Evolutionary conservation across 371 early-diverging fungal genomes (phyloP).

Genomic region (Mortierella sp.): DNA sequence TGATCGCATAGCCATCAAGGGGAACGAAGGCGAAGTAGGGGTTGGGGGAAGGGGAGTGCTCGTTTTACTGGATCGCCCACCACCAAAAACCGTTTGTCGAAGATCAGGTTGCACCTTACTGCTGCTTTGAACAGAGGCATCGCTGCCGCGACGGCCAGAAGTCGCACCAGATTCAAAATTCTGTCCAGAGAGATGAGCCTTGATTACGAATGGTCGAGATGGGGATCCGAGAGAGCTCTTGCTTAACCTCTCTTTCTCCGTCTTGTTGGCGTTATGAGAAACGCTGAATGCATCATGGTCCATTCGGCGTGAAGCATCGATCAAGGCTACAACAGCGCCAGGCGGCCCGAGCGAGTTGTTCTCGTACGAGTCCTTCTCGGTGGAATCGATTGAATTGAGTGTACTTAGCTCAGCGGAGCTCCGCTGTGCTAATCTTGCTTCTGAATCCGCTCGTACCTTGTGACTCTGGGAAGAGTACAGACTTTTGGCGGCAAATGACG

Average conservation of each 20-base stretch:
- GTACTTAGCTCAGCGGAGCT: constrained; percentile 38
- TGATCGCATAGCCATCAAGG: constrained; percentile 16
- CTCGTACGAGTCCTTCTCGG: constrained; percentile 19
- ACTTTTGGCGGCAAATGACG: constrained; percentile 15
- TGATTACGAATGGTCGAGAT: constrained; percentile 21
- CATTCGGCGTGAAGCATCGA: constrained; percentile 20
- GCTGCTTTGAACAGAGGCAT: constrained; percentile 2
- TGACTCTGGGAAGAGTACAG: constrained; percentile 29
- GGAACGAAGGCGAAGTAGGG: constrained; percentile 17
- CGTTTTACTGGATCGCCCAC: constrained; percentile 8
- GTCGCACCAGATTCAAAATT: neutral
- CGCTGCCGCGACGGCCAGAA: constrained; percentile 26
- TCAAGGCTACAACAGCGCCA: constrained; percentile 8
- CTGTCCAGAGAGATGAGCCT: neutral
- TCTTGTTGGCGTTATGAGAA: constrained; percentile 21
- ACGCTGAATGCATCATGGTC: constrained; percentile 20
- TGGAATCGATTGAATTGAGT: constrained; percentile 24
- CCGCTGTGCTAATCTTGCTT: constrained; percentile 24
- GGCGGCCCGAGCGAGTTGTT: constrained; percentile 1
- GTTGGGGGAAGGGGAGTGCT: constrained; percentile 15
- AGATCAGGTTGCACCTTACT: constrained; percentile 21
- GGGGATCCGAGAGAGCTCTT: constrained; percentile 13
- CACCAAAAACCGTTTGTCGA: constrained; percentile 33
- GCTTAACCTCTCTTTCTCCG: constrained; percentile 16
- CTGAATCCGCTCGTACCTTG: constrained; percentile 18